Base-by-base conservation (phyloP, 1,284 basidiomycete species). In the Xanthoconium separans region DNA sequence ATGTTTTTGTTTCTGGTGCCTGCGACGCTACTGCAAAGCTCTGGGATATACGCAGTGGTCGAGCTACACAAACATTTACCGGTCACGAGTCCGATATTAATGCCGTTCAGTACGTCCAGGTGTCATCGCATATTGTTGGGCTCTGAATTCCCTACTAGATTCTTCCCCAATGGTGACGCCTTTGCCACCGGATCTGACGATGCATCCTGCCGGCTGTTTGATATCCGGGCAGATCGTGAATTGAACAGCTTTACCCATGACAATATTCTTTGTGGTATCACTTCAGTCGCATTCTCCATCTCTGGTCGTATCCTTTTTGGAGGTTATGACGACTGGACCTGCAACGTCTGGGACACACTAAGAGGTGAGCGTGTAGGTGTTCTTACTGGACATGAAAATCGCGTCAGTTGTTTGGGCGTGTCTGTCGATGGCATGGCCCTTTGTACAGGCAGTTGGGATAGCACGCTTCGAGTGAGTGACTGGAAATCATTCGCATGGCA, bases 1-100 rank as follows among this genome's bases (percentile, higher is more conserved):
- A 98, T 70, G 82, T 95, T 37, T 99, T 99, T 67, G 95, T 99
- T 9, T 98, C 97, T 42, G 97, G 96, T 54, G 96, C 97, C 56
- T 98, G 96, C 69, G 97, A 99, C 71, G 95, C 96, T 10, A 94
- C 93, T 15, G 95, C 96, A 33, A 98, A 98, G 73, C 82, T 99
- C 49, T 99, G 97, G 96, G 97, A 99, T 74, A 97, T 98, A 66
- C 87, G 96, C 60, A 94, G 88, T 61, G 95, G 95, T 59, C 93
- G 95, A 66, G 94, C 95, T 16, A 96, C 95, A 11, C 97, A 99
- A 77, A 98, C 96, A 4, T 99, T 99, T 71, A 94, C 93, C 52
- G 97, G 96, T 40, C 97, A 99, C 70, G 96, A 98, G 74, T 95
- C 93, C 52, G 97, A 99, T 71, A 98, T 99, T 76, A 99, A 99